Percentiles rank a stretch among this genome's conserved stretches.
phyloP scores from a whole-genome alignment of 768 basidiomycete species.

The Boletus rufocinnamomeus region DNA sequence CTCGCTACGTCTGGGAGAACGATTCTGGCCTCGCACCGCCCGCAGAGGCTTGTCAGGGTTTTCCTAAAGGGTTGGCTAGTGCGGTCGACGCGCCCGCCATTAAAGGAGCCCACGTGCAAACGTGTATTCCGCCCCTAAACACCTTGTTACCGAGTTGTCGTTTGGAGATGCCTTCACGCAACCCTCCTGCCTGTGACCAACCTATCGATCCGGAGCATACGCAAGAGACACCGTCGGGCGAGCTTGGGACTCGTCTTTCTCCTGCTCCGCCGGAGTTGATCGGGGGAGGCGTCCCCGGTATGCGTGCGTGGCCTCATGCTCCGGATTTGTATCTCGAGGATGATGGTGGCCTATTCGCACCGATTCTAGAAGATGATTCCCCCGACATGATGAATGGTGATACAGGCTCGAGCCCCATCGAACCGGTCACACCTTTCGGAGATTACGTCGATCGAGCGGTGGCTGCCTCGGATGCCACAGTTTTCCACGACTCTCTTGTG shows the following conservation, averaged over 20 bases:
- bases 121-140: slow-evolving; percentile 77
- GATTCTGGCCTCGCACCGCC: slow-evolving; percentile 29
- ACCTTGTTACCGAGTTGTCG: slow-evolving; percentile 19
- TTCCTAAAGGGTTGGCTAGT: slow-evolving; percentile 71
- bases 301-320: slow-evolving; percentile 22
- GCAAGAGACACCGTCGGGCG: slow-evolving; percentile 1
- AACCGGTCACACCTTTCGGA: slow-evolving; percentile 75
- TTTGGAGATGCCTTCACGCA: slow-evolving; percentile 17
- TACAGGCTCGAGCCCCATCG: slow-evolving; percentile 65
- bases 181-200: slow-evolving; percentile 36
- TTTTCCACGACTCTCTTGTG: slow-evolving; percentile 27
- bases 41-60: slow-evolving; percentile 50
- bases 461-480: slow-evolving; percentile 39
- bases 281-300: slow-evolving; percentile 1
- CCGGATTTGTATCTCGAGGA: slow-evolving; percentile 27
- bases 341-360: slow-evolving; percentile 50
- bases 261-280: slow-evolving; percentile 16
- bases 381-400: slow-evolving; percentile 56
- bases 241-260: slow-evolving; percentile 2
- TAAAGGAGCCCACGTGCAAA: slow-evolving; percentile 85
- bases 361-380: slow-evolving; percentile 65
- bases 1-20: slow-evolving; percentile 67
- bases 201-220: not conserved
- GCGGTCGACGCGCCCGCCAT: slow-evolving; percentile 79
- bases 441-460: slow-evolving; percentile 76